A percentile compares a stretch with the other conserved stretches of the same genome.
Conservation (phyloP, 495 filamentous ascomycete species). For the Bombardia bombarda region DNA sequence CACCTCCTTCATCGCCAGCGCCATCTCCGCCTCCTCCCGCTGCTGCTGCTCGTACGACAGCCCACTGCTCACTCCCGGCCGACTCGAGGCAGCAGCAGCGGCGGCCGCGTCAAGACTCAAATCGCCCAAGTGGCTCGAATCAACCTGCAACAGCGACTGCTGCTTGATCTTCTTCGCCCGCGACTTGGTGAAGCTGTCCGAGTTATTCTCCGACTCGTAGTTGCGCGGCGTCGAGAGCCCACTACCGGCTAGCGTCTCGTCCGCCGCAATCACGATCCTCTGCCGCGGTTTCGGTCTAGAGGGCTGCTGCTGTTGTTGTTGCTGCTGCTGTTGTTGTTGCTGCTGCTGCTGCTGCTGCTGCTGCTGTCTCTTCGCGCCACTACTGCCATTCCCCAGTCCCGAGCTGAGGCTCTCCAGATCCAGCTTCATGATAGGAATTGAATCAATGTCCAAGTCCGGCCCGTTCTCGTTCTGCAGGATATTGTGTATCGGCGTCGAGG, state of each 20-base stretch:
- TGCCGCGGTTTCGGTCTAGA: constrained; percentile 32
- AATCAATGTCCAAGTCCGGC: constrained; percentile 76
- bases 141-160: constrained; percentile 64
- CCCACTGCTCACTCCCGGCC: constrained; percentile 18
- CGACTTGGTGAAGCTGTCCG: constrained; percentile 25
- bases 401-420: constrained; percentile 50
- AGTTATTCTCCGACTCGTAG: constrained; percentile 39
- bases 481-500: constrained; percentile 63
- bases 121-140: constrained; percentile 67
- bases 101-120: constrained; percentile 48
- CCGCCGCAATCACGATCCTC: constrained; percentile 52
- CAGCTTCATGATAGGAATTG: constrained; percentile 90
- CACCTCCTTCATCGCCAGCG: constrained; percentile 73
- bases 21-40: constrained; percentile 75
- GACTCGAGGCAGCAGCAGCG: constrained; percentile 10
- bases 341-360: no score
- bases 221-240: constrained; percentile 34
- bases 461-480: constrained; percentile 61
- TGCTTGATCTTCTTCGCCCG: constrained; percentile 34
- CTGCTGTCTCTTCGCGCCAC: not conserved
- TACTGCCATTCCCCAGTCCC: constrained; percentile 7
- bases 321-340: no score
- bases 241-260: constrained; percentile 47
- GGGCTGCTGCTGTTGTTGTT: no score
- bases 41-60: constrained; percentile 45